Conservation (phyloP, 2,329 filamentous ascomycete species). For the Monosporascus sp. region DNA sequence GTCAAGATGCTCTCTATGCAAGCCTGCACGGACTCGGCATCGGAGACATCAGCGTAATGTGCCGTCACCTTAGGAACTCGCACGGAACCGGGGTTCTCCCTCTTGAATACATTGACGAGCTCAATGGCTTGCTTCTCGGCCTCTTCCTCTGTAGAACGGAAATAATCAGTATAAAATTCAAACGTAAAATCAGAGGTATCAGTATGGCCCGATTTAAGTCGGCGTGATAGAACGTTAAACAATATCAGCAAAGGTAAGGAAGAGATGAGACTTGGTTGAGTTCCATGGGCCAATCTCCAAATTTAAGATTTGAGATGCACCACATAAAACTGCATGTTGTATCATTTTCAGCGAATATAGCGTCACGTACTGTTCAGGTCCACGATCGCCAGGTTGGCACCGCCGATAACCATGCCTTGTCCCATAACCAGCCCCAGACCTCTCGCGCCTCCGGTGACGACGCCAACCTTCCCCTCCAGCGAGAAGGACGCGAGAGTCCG, state of each 20-base stretch:
- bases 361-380: slow-evolving; percentile 75
- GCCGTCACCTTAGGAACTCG: slow-evolving; percentile 79
- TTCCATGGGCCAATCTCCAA: neutral
- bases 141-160: slow-evolving; percentile 61
- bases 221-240: neutral
- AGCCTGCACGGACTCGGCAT: slow-evolving; percentile 69
- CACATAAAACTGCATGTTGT: neutral
- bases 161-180: slow-evolving; percentile 9
- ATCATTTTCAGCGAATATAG: too few species aligned
- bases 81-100: slow-evolving; percentile 69
- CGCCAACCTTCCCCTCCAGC: slow-evolving; percentile 73
- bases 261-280: neutral
- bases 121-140: slow-evolving; percentile 70
- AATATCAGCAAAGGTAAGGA: neutral
- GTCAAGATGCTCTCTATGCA: slow-evolving; percentile 66
- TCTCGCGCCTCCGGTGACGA: slow-evolving; percentile 87
- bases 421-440: slow-evolving; percentile 90
- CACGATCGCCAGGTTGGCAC: slow-evolving; percentile 84
- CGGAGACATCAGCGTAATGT: slow-evolving; percentile 83
- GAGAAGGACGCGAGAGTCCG: slow-evolving; percentile 83
- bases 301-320: neutral
- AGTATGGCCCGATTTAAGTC: neutral
- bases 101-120: slow-evolving; percentile 69
- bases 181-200: neutral
- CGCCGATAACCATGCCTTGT: slow-evolving; percentile 82